Evolutionary conservation across 805 yeast species (phyloP).

Genomic region (Zygosaccharomyces gambellarensis): DNA sequence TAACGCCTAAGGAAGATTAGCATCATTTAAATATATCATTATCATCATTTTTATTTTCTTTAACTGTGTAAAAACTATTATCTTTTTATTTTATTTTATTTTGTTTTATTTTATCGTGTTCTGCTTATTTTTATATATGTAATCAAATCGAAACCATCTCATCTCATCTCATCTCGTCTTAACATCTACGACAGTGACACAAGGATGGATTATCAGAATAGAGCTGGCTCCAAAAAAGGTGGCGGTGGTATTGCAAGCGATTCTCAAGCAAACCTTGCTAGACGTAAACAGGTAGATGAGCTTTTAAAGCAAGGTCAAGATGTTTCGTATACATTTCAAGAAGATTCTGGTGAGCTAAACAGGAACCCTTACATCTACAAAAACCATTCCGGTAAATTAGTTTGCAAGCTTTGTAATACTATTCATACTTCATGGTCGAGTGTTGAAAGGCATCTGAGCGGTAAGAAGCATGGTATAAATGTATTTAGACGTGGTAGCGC

Average conservation of each 20-base stretch:
- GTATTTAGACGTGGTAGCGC: slow-evolving; percentile 55
- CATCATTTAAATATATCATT: not conserved
- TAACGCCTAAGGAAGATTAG: slow-evolving; percentile 13
- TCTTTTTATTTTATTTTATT: not conserved
- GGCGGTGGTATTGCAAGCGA: slow-evolving; percentile 83
- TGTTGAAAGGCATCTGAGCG: slow-evolving; percentile 78
- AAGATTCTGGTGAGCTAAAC: slow-evolving; percentile 32
- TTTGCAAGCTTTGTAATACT: slow-evolving; percentile 80
- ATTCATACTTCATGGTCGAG: slow-evolving; percentile 76
- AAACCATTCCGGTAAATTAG: slow-evolving; percentile 78
- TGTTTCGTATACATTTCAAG: slow-evolving; percentile 37
- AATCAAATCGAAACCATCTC: not conserved
- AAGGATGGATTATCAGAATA: slow-evolving; percentile 77
- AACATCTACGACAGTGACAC: not conserved
- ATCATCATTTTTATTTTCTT: not conserved
- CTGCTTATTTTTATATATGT: too few relatives aligned
- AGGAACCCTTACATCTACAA: slow-evolving; percentile 69
- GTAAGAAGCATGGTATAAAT: slow-evolving; percentile 74
- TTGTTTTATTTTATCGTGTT: not conserved
- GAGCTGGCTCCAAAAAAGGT: slow-evolving; percentile 89
- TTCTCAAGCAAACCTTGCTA: slow-evolving; percentile 62
- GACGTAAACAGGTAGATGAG: slow-evolving; percentile 63
- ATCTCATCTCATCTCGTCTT: not conserved
- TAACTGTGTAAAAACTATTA: not conserved
- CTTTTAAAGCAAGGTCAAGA: slow-evolving; percentile 42